Evolutionary conservation across 257 asterid species (phyloP), one percentile per base, ranked within the genome.

Genomic region (Solanum habrochaites): DNA sequence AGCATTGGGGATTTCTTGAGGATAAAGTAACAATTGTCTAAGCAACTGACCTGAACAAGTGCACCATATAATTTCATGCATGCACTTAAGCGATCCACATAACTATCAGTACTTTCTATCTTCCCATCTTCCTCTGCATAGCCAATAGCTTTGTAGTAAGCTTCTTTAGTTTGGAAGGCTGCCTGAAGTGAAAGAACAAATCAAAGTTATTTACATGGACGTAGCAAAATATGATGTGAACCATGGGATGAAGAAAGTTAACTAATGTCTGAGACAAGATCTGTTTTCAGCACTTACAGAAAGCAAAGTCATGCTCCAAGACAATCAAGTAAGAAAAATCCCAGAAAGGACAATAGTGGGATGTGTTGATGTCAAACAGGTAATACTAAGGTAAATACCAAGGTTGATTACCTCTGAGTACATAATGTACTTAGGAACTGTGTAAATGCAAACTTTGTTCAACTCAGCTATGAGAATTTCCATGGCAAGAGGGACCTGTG

Each of bases 21-120:
- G 78, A 15, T 35, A 47, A n/a, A 82, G 32, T 27, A 60, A 21
- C 47, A 25, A 49, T 72, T 35, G 69, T 31, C 37, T 11, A 60
- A 86, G 90, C 11, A 69, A 69, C 91, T 78, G 89, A 97, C 99
- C 99, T 97, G 99, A 90, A 97, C 95, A 77, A 97, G 83, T 87
- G 99, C 98, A 89, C 98, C 99, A 47, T 97, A 95, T 31, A 94
- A 93, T 89, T 91, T 95, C 99, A 95, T 93, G 86, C 89, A 94
- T 82, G 92, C 90, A 83, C 92, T 88, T 91, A 97, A 82, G 83
- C 93, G 91, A 83, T 87, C 93, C 39, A 91, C 70, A 70, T 87
- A 95, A 64, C 91, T 91, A 60, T 95, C 95, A 10, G 86, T 85
- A 85, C 90, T 89, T 91, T 95, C 98, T 56, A 93, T 83, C 88